Evolutionary conservation across 176 grass and related monocot species (phyloP).

Genomic region (Melocanna baccifera): DNA sequence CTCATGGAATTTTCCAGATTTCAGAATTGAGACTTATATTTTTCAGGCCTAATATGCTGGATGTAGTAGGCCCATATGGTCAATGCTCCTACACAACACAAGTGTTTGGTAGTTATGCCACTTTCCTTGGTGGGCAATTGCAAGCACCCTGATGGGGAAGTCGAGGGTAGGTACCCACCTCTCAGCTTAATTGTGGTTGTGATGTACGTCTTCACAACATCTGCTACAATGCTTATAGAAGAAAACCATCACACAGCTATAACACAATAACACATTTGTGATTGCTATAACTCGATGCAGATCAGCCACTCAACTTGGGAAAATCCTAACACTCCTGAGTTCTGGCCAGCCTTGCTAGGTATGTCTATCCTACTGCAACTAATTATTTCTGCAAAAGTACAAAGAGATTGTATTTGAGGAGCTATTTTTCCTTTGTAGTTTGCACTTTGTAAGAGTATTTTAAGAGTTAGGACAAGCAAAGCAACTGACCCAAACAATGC

Average conservation of each 20-base stretch:
- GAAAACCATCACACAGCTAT: background rate
- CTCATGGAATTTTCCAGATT: background rate
- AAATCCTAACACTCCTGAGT: constrained; percentile 9
- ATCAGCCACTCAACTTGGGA: constrained; percentile 24
- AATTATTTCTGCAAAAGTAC: background rate
- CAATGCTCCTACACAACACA: background rate
- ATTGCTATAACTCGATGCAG: constrained; percentile 9
- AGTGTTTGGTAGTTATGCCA: constrained; percentile 4
- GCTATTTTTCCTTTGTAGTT: background rate
- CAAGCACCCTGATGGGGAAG: background rate
- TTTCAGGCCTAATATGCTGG: constrained; percentile 4
- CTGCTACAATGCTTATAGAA: background rate
- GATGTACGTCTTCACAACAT: constrained; percentile 9
- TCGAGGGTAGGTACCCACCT: background rate
- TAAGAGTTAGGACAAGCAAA: background rate
- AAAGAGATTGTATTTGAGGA: background rate
- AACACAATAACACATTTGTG: background rate
- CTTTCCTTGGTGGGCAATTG: constrained; percentile 1
- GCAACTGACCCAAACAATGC: background rate
- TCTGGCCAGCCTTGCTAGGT: background rate
- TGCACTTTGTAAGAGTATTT: background rate
- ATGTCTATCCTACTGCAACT: background rate
- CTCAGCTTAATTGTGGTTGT: background rate
- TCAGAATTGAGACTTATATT: background rate
- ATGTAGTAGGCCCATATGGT: background rate